Evolutionary conservation across 75 land plant genomes (phyloP), one percentile per base, ranked within the genome.

Genomic region (Selaginella tamariscina): DNA sequence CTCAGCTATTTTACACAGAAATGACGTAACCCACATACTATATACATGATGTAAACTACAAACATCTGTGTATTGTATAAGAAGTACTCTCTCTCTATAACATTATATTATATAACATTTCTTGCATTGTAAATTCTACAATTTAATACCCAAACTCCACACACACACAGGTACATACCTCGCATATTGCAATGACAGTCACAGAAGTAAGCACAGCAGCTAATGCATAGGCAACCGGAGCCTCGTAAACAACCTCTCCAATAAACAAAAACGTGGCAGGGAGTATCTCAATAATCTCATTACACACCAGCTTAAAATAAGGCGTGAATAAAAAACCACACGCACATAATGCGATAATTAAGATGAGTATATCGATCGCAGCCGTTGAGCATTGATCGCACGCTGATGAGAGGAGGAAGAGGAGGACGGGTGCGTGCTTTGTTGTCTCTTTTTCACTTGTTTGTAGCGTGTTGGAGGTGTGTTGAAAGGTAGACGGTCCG

Each of bases 281-380:
- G 26, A 59, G 62, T 5, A 59, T 59, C 62, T 59, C 62, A 5
- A 27, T 26, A n/a, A 59, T 26, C 26, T 59, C 62, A n/a, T 21
- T 59, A n/a, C 62, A 59, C 23, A 59, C 62, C 23, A 23, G 26
- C 62, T 59, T 59, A 23, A 59, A 59, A n/a, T 59, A 59, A 9
- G 62, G 62, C 62, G 62, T 26, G 62, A 59, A 59, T 5, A 59
- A n/a, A n/a, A 59, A 59, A 5, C n/a, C 62, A n/a, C 62, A 59
- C 8, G 62, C 23, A 9, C 18, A 8, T 5, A 59, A 23, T 2
- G 26, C 62, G 9, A 59, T 9, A 5, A 59, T 2, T 5, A 59
- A n/a, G 26, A 59, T 21, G 21, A 59, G 27, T 5, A 59, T 59
- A 23, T 59, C 26, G 26, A 59, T 59, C 8, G 62, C 62, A 5